Percentiles rank a stretch among this genome's conserved stretches.
These are phyloP conservation scores for Cryptococcus neoformans DNA, from an alignment of 1,284 basidiomycete genomes.

Conservation along the genomic window DNA sequence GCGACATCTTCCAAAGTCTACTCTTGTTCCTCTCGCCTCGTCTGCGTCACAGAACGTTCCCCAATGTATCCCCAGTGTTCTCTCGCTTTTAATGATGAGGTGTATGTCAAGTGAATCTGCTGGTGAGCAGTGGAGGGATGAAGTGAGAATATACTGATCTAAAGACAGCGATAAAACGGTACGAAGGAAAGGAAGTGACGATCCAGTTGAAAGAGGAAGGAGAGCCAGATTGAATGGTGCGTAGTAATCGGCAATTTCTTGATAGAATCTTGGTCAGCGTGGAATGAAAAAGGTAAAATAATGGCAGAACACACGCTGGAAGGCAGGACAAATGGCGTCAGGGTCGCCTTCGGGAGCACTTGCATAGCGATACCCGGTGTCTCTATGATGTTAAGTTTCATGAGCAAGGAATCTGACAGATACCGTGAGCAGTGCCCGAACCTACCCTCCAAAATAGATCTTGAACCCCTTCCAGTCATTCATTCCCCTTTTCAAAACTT, in stretches of 20 bases:
- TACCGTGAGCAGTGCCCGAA: background rate
- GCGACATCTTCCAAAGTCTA: constrained; percentile 43
- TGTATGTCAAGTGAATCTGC: constrained; percentile 46
- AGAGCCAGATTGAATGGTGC: constrained; percentile 40
- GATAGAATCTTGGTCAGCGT: background rate
- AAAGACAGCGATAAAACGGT: constrained; percentile 43
- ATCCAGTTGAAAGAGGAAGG: constrained; percentile 46
- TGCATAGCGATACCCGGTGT: constrained; percentile 50
- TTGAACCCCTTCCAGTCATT: constrained; percentile 39
- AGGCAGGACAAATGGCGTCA: constrained; percentile 45
- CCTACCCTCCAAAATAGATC: constrained; percentile 47
- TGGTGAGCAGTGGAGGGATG: constrained; percentile 45
- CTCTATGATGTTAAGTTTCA: too few species aligned
- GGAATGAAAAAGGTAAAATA: background rate
- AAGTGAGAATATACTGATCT: constrained; percentile 49
- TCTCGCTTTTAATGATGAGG: constrained; percentile 26
- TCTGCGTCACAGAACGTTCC: constrained; percentile 49
- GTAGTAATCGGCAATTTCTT: constrained; percentile 45
- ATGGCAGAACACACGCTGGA: constrained; percentile 26
- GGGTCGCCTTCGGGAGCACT: constrained; percentile 38
- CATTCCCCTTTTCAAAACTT: constrained; percentile 21
- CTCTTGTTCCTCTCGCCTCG: constrained; percentile 44
- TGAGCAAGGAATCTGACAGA: background rate
- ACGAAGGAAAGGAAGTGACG: constrained; percentile 47
- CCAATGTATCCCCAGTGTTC: constrained; percentile 48